These are phyloP conservation scores for Azolla pinnata DNA, from an alignment of 75 land plant genomes.

Conservation along the genomic window DNA sequence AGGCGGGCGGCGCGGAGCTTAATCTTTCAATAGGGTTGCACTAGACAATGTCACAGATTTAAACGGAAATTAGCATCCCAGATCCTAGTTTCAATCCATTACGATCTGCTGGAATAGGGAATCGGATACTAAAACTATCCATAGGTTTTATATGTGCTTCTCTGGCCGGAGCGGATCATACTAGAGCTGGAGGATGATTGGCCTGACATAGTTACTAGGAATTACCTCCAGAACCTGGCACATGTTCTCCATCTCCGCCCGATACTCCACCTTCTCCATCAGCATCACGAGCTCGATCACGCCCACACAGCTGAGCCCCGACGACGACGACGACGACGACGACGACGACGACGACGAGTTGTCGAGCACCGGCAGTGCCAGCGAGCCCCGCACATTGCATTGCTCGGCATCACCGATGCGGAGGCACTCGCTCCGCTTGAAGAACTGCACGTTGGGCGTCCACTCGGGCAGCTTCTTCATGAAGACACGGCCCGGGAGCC, in stretches of 20 bases:
- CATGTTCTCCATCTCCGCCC: not conserved
- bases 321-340: no score
- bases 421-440: conserved; percentile 53
- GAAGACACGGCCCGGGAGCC: conserved; percentile 84
- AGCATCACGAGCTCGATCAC: conserved; percentile 12
- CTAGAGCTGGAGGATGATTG: no score
- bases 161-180: not conserved
- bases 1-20: no score
- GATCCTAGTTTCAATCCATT: not conserved
- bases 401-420: conserved; percentile 53
- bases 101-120: not conserved
- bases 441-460: conserved; percentile 85
- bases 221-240: conserved; percentile 11
- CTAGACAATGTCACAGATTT: not conserved
- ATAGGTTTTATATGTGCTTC: not conserved
- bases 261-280: conserved; percentile 10
- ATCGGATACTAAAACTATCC: not conserved
- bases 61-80: not conserved
- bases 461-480: conserved; percentile 68
- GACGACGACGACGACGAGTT: no score
- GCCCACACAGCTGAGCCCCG: not conserved
- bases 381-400: conserved; percentile 51
- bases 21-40: no score
- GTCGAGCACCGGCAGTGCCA: conserved; percentile 83
- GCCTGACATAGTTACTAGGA: conserved; percentile 3